A percentile compares a stretch with the other conserved stretches of the same genome.
Evolutionary conservation across 2,329 filamentous ascomycete genomes (phyloP).

Genomic region (Xylariaceae sp.): DNA sequence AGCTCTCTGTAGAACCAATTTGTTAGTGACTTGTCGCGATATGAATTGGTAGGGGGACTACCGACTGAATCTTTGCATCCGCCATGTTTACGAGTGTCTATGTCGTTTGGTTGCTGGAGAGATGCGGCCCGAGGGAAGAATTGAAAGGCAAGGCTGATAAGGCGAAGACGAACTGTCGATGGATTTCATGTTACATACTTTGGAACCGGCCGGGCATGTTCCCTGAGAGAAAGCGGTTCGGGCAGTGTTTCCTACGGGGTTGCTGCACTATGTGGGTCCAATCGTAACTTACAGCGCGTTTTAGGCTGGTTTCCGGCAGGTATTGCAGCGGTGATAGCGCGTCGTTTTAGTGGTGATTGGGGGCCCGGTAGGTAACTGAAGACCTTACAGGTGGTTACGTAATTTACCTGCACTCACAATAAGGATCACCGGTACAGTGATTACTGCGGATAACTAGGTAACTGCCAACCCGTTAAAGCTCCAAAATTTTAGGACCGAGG

Average conservation of each 20-base stretch:
- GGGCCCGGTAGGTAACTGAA: no score
- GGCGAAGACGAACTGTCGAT: neutral
- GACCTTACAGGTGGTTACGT: no score
- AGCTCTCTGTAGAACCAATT: conserved; percentile 59
- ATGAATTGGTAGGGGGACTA: neutral
- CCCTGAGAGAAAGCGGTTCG: neutral
- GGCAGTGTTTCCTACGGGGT: neutral
- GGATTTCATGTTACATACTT: neutral
- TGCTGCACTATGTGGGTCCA: neutral
- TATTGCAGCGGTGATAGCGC: no score
- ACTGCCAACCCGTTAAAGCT: conserved; percentile 7
- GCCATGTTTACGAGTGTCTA: conserved; percentile 25
- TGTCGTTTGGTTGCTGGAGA: conserved; percentile 3
- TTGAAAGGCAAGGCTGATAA: conserved; percentile 20
- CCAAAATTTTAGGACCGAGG: conserved; percentile 21
- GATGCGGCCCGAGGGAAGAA: neutral
- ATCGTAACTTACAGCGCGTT: neutral
- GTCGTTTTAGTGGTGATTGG: no score
- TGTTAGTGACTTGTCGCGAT: neutral
- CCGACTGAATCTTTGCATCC: conserved; percentile 62
- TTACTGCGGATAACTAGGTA: neutral
- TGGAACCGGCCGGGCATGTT: no score
- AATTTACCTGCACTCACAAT: no score
- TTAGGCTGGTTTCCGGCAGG: neutral
- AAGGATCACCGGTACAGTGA: neutral